Evolutionary conservation across 345 rosid genomes (phyloP), one percentile per base, ranked within the genome.

Genomic region (Diplotaxis tenuifolia): DNA sequence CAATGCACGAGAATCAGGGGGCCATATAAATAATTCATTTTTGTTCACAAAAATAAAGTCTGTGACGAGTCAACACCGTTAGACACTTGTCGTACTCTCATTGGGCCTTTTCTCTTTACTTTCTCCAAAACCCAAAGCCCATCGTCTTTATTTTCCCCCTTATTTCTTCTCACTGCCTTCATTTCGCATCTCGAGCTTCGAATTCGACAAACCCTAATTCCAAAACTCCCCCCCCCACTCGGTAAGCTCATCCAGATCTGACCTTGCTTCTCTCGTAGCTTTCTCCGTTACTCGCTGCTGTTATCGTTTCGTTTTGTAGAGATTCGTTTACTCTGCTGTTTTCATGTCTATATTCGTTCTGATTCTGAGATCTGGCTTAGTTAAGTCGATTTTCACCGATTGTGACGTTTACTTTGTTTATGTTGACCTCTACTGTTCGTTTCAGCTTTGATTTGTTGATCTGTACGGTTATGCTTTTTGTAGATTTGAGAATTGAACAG

Each of bases 181-280:
- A 7, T 19, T 40, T 40, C 27, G 58, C 47, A 34, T 45, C 67
- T 7, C 78, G 18, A 5, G 12, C 63, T 75, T 32, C 62, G 62
- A 25, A 9, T 36, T 60, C 56, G 9, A 36, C 54, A 68, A 75
- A 8, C 74, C 79, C 74, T 61, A 75, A 68, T 68, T 62, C 68
- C 69, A 52, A 68, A 63, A 50, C 6, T 11, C 47, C 28, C 25
- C n/a, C n/a, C 4, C 62, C 47, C 4, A 1, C 78, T 53, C 38
- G 74, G 79, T 75, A 75, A 68, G 78, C 42, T 61, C 8, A 29
- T 68, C n/a, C 34, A 53, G 34, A 68, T 68, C 78, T 61, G 34
- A 10, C 78, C 36, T 80, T 80, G 10, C 75, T 71, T 65, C 56
- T 58, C 36, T 65, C 64, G 9, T 38, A 63, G 9, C 6, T 56